Base-by-base conservation (phyloP, 2,329 filamentous ascomycete species). In the Bipolaris victoriae region DNA sequence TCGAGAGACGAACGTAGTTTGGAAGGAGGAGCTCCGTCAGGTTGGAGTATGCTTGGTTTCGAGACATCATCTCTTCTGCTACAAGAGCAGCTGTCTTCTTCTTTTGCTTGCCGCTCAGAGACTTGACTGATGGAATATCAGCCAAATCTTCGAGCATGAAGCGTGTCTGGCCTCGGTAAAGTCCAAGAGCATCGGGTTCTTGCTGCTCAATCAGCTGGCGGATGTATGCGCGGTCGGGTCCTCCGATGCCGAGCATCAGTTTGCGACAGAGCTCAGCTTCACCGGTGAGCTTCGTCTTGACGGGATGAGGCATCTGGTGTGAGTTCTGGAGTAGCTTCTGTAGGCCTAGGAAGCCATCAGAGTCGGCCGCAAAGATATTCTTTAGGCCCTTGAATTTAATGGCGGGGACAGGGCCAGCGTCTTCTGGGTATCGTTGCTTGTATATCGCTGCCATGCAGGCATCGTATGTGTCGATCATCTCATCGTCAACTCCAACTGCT, bases 1-100 rank as follows among this genome's bases (percentile, higher is more conserved):
- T 82, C 0, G 79, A 81, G 0, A 82, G 71, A n/a, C 80, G 78
- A 40, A 82, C 70, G 52, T 79, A 76, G 55, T 78, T 75, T 1
- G 80, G 80, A 57, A 81, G 77, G 2, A 81, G 61, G 3, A 81
- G 63, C 66, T 81, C 78, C n/a, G 80, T 72, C 13, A 82, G 70
- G 48, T 81, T 81, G 2, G 80, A 81, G 57, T 82, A 82, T 9
- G 79, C 79, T 56, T 81, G 79, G 60, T 82, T 82, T 7, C 80
- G 72, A 18, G 69, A 68, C 26, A 77, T 73, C 75, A 77, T 78
- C 54, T 77, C 74, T 36, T 71, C 66, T 1, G 76, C 73, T 6
- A 77, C 71, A 22, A 65, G 67, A 26, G 69, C 62, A 10, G 73
- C 68, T 0, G 70, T 66, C 63, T 73, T 77, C 62, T 77, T 78